Base-by-base conservation (phyloP, 176 grass and related monocot species). In the Ensete glaucum region DNA sequence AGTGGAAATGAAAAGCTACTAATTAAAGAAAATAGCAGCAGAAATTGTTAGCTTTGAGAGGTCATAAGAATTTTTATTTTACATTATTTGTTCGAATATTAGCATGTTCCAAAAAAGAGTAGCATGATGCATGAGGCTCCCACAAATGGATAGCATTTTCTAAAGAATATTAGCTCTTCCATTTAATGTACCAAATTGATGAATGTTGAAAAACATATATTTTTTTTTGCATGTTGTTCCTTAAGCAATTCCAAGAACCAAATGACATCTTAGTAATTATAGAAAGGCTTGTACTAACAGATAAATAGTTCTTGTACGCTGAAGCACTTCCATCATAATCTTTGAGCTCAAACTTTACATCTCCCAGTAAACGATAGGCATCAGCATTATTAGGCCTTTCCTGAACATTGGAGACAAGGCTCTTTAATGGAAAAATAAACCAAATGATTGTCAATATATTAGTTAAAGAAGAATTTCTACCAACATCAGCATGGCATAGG, bases 301-400 rank as follows among this genome's bases (percentile, higher is more conserved):
- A 90, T 88, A 92, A 78, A 79, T 89, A 73, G 1, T 69, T 85
- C 66, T 66, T 90, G 76, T 90, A 96, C 27, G 93, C 86, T 26
- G 83, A 90, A 54, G 83, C 73, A 87, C 93, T 96, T 69, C 89
- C 87, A 71, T 92, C 89, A 34, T 90, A 92, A 86, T 96, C 89
- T 78, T 92, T 90, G n/a, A 96, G 85, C 79, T 92, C 87, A 77
- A 90, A 96, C 82, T 88, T 96, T 52, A 96, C 85, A 84, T 92
- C 93, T 83, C 89, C 93, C 76, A 92, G 79, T 76, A 92, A 90
- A 80, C 85, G 87, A 60, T 92, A 92, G 68, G 87, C 89, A 83
- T 92, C 89, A 66, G 71, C 85, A 90, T 90, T 90, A 69, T 84
- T 88, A 75, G 83, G 89, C 76, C 79, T 96, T 65, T 90, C 89